Conservation (phyloP, 2,329 filamentous ascomycete species). For the Blastomyces percursus region DNA sequence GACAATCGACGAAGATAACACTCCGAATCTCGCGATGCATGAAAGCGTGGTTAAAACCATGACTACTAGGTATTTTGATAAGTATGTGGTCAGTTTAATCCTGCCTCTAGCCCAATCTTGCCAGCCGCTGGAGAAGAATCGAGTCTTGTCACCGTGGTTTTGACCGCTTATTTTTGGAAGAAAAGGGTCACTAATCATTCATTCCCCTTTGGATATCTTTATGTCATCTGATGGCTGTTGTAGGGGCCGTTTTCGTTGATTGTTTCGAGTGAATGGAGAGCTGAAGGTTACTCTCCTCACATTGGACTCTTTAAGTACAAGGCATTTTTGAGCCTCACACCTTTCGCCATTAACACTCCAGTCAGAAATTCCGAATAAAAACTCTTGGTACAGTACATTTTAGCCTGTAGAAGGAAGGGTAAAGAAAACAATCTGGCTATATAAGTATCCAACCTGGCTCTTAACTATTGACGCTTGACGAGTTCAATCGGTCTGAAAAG, state of each 20-base stretch:
- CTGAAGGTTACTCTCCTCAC: no score
- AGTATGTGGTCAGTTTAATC: neutral
- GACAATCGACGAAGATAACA: neutral
- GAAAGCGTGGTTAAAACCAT: slow-evolving; percentile 3
- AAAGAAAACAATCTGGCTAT: neutral
- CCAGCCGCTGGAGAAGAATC: neutral
- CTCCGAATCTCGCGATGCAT: slow-evolving; percentile 3
- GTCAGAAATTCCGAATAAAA: neutral
- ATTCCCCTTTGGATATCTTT: neutral
- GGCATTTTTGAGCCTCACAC: neutral
- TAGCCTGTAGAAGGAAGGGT: neutral
- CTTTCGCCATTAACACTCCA: neutral
- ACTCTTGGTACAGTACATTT: neutral
- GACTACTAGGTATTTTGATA: neutral
- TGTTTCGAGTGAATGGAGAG: neutral
- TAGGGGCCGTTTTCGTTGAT: neutral
- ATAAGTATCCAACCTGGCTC: neutral
- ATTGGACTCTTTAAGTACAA: no score
- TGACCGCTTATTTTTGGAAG: neutral
- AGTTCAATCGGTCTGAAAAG: neutral
- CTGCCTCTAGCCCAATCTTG: neutral
- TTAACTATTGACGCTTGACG: neutral
- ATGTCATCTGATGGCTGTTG: neutral
- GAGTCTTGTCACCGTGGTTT: neutral
- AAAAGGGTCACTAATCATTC: neutral